Conservation (phyloP, 2,329 filamentous ascomycete species). For the Hymenotorrendiella dingleyae region DNA sequence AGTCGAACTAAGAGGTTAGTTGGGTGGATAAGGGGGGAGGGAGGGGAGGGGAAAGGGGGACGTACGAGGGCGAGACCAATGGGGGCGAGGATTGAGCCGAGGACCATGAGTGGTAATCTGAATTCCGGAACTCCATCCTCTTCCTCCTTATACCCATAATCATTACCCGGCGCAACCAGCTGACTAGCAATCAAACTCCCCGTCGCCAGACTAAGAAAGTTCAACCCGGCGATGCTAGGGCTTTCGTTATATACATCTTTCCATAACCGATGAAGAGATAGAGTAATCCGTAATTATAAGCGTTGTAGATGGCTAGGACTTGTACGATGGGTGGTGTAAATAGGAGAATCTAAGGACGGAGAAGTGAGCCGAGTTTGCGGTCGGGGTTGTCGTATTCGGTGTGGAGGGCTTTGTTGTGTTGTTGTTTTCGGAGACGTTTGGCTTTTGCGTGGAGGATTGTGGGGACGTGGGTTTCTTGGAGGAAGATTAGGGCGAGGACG, state of each 20-base stretch:
- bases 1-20: background rate
- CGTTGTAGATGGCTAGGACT: background rate
- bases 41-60: background rate
- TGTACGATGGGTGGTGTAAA: background rate
- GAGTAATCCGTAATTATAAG: background rate
- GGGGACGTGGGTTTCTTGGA: background rate
- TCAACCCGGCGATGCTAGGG: background rate
- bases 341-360: background rate
- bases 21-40: no score
- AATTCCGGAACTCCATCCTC: background rate
- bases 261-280: background rate
- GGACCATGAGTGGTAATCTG: background rate
- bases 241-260: background rate
- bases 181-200: slow-evolving; percentile 1
- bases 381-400: background rate
- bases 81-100: background rate
- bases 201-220: background rate
- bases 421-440: background rate
- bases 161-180: background rate
- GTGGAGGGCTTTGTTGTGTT: background rate
- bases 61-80: background rate
- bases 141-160: background rate
- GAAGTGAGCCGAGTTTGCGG: background rate
- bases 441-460: background rate
- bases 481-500: background rate